Percentiles rank a stretch among this genome's conserved stretches.
Conservation (phyloP, 495 filamentous ascomycete genomes). For the Podospora pseudopauciseta region DNA sequence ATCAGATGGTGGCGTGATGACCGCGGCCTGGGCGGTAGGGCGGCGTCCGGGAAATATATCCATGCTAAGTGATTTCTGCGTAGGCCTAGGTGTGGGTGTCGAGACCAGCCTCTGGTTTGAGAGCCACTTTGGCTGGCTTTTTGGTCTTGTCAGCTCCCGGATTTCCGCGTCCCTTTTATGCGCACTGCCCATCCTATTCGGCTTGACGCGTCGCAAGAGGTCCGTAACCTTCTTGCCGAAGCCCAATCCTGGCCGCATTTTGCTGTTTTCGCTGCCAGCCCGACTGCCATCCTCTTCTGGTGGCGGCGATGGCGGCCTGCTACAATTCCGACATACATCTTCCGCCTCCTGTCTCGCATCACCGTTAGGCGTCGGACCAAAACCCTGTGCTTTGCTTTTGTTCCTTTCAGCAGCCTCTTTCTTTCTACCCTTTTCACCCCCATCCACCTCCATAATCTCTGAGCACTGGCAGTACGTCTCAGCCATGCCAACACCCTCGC, state of each 20-base stretch:
- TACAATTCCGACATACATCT: conserved; percentile 26
- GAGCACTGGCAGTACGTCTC: conserved; percentile 33
- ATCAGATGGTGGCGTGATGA: conserved; percentile 8
- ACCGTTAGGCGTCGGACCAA: neutral
- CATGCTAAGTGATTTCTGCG: conserved; percentile 13
- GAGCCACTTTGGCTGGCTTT: conserved; percentile 10
- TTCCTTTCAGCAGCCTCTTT: conserved; percentile 19
- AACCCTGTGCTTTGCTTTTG: conserved; percentile 18
- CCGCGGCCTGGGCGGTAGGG: neutral
- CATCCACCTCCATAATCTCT: conserved; percentile 10
- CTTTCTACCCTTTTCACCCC: conserved; percentile 18
- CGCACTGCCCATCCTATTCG: conserved; percentile 12
- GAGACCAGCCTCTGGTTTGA: conserved; percentile 8
- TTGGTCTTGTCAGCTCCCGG: conserved; percentile 3
- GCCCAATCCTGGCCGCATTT: neutral
- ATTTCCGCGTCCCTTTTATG: conserved; percentile 12
- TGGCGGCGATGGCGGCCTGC: conserved; percentile 20
- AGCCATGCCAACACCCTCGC: conserved; percentile 25
- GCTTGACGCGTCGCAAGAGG: conserved; percentile 22
- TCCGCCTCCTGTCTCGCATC: conserved; percentile 10
- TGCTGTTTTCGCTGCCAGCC: neutral
- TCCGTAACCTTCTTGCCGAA: conserved; percentile 20
- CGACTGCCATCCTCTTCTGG: neutral
- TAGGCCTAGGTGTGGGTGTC: neutral
- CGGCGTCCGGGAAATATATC: conserved; percentile 3